Evolutionary conservation across 352 stramenopile species (phyloP).

Genomic region (Plasmopara halstedii): DNA sequence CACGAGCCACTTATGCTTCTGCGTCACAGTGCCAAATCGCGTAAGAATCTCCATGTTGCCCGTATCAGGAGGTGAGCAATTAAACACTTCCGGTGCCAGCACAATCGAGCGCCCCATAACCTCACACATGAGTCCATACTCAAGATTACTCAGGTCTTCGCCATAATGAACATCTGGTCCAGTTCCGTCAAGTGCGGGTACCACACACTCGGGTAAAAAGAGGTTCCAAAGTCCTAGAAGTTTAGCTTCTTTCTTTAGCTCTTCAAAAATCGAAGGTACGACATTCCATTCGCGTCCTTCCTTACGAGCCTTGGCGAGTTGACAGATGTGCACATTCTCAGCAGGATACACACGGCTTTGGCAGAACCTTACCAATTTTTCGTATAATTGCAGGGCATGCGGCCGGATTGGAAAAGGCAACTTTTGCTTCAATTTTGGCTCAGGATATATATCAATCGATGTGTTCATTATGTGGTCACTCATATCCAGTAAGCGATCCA

Average conservation of each 20-base stretch:
- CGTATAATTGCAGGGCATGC: constrained; percentile 71
- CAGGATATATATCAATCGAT: constrained; percentile 39
- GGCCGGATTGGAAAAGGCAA: constrained; percentile 71
- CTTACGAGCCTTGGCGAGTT: constrained; percentile 48
- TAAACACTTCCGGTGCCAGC: constrained; percentile 92
- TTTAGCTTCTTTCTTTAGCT: constrained; percentile 88
- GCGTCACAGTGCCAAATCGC: constrained; percentile 85
- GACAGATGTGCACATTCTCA: constrained; percentile 79
- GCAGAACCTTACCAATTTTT: constrained; percentile 84
- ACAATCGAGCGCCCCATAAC: constrained; percentile 89
- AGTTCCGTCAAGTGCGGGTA: constrained; percentile 38
- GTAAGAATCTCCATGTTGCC: constrained; percentile 99
- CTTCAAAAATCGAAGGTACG: constrained; percentile 84
- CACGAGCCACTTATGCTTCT: constrained; percentile 91
- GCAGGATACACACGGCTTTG: constrained; percentile 85
- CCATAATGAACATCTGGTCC: constrained; percentile 50
- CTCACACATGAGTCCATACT: constrained; percentile 96
- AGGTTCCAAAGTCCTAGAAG: constrained; percentile 94
- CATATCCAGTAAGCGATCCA: constrained; percentile 50
- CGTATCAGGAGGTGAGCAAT: constrained; percentile 95
- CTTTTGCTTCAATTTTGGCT: constrained; percentile 41
- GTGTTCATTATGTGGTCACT: constrained; percentile 30
- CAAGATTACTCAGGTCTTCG: constrained; percentile 73
- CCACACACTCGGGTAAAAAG: constrained; percentile 78
- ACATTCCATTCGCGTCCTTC: constrained; percentile 66